Evolutionary conservation across 106 monocot genomes (phyloP), one percentile per base, ranked within the genome.

Genomic region (Acanthochlamys bracteata): DNA sequence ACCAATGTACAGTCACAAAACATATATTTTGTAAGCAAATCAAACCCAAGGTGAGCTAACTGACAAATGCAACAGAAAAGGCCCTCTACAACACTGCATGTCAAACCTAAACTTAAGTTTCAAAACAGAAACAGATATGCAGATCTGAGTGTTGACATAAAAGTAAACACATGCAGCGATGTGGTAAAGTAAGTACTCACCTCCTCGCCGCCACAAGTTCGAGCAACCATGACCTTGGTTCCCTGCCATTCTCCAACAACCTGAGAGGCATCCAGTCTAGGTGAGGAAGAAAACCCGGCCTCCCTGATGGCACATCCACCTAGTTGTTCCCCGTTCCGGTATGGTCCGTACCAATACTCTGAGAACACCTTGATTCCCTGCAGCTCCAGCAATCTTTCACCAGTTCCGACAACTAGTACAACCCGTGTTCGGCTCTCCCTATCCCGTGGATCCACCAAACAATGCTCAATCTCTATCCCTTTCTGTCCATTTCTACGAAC

Each of bases 281-380:
- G 57, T 2, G 74, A 68, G 13, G 78, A 42, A 8, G 91, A 90
- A 55, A 98, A 91, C 45, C 78, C 91, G 27, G 84, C 65, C 66
- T 98, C 87, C 39, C 80, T 65, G n/a, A 98, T 71, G 25, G 85
- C 70, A 60, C 96, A 98, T 27, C 90, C 96, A 8, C 91, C 96
- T 7, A 98, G 73, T 60, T 80, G 84, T 57, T 88, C 96, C 17
- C 91, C 91, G 57, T 98, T 79, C 39, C 83, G 76, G 65, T 83
- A 98, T 3, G 91, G 85, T 41, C 96, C 88, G 60, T 98, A 80
- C 96, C 90, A 88, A 19, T 88, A 78, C 72, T 98, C 96, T 7
- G 79, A 80, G 66, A 91, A 91, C 10, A 88, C 85, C 58, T 71
- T 74, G 11, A 98, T 70, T 26, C 73, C 68, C 55, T 74, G 66